Evolutionary conservation across 305 asterid genomes (phyloP).

Genomic region (Fraxinus paxiana): DNA sequence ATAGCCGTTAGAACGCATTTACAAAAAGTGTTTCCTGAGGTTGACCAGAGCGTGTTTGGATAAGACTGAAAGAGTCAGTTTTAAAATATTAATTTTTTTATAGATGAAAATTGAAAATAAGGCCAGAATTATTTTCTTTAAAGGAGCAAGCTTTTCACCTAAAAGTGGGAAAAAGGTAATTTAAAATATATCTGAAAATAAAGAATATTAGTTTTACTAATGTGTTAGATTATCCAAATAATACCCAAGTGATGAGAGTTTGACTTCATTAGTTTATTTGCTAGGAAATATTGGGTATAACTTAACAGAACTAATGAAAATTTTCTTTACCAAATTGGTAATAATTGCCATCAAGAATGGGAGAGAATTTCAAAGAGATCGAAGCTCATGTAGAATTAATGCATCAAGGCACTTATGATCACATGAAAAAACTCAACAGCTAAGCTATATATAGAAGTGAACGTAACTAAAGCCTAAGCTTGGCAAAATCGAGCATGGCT

Average conservation of each 20-base stretch:
- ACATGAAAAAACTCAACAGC: neutral
- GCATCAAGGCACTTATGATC: neutral
- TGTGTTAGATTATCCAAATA: neutral
- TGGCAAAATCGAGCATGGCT: neutral
- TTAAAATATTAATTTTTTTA: too few relatives aligned
- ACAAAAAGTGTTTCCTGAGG: neutral
- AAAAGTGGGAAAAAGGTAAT: neutral
- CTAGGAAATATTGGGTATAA: neutral
- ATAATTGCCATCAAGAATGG: neutral
- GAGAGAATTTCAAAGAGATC: neutral
- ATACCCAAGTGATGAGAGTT: neutral
- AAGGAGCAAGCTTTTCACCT: neutral
- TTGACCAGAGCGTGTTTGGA: neutral
- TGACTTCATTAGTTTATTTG: neutral
- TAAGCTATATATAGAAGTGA: neutral
- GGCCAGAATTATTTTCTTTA: neutral
- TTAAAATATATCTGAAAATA: neutral
- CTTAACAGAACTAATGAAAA: neutral
- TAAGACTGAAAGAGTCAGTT: neutral
- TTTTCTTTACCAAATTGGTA: neutral
- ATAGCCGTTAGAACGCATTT: neutral
- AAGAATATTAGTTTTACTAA: neutral
- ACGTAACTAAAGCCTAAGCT: neutral
- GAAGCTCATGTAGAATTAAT: neutral
- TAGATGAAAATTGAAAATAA: neutral